Evolutionary conservation across 2,329 filamentous ascomycete genomes (phyloP).

Genomic region (Calonectria honghensis): DNA sequence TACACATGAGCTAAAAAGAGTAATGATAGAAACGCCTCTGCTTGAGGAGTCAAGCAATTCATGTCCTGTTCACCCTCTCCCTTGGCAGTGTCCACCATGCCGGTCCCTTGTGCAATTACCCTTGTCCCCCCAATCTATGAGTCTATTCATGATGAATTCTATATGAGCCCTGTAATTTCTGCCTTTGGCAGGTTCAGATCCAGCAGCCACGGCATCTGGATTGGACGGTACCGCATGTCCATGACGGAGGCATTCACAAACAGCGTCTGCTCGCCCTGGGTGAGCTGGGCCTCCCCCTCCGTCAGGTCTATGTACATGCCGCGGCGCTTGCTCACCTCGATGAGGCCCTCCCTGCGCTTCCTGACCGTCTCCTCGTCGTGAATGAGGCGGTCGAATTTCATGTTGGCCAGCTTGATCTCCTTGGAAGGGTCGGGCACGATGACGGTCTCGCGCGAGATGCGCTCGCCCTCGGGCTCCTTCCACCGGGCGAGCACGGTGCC

Average conservation of each 20-base stretch:
- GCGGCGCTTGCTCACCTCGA: constrained; percentile 52
- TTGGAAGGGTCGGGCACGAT: constrained; percentile 65
- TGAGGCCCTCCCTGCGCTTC: constrained; percentile 45
- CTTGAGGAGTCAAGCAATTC: constrained; percentile 41
- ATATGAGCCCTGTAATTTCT: neutral
- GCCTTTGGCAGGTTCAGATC: constrained; percentile 65
- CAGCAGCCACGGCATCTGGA: constrained; percentile 72
- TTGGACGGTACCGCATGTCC: constrained; percentile 62
- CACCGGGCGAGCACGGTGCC: constrained; percentile 73
- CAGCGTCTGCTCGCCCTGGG: constrained; percentile 69
- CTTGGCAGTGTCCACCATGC: neutral
- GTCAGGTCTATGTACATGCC: constrained; percentile 63
- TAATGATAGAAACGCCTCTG: constrained; percentile 44
- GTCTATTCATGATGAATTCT: constrained; percentile 5
- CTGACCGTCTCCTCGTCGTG: constrained; percentile 42
- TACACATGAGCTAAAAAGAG: constrained; percentile 25
- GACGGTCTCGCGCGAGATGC: constrained; percentile 50
- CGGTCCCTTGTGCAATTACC: neutral
- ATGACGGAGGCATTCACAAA: constrained; percentile 77
- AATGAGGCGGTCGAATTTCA: constrained; percentile 47
- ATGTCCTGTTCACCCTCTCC: neutral
- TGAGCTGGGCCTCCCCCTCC: constrained; percentile 56
- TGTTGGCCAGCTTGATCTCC: constrained; percentile 59
- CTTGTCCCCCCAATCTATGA: neutral
- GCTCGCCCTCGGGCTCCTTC: constrained; percentile 54